Evolutionary conservation across 208 protist species (phyloP).

Genomic region (Porcisia deanei): DNA sequence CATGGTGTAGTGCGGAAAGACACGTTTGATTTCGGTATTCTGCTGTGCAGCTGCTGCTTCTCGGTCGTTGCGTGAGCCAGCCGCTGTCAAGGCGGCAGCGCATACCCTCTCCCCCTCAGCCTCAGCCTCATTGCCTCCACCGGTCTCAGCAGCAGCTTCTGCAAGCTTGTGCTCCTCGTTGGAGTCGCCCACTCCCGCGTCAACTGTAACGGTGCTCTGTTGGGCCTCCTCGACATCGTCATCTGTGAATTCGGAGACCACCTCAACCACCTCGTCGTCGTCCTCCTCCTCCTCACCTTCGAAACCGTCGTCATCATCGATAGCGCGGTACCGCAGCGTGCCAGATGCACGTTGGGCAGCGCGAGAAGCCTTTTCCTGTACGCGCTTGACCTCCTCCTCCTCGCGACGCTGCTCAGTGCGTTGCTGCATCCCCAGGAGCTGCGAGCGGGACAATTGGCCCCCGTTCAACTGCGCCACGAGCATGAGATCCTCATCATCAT

Average conservation of each 20-base stretch:
- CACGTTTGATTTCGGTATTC: constrained; percentile 33
- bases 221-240: constrained; percentile 19
- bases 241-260: constrained; percentile 11
- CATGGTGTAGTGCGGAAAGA: constrained; percentile 42
- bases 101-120: background rate
- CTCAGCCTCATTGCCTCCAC: background rate
- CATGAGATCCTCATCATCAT: constrained; percentile 74
- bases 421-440: constrained; percentile 34
- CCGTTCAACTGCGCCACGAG: constrained; percentile 66
- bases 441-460: constrained; percentile 58
- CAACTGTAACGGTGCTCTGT: background rate
- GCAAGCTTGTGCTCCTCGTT: constrained; percentile 1
- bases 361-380: constrained; percentile 15
- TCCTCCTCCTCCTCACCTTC: constrained; percentile 6
- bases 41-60: constrained; percentile 17
- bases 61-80: background rate
- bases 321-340: background rate
- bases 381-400: constrained; percentile 13
- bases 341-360: background rate
- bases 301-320: background rate
- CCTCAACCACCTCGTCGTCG: constrained; percentile 3
- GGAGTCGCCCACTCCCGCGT: background rate
- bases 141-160: background rate
- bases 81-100: constrained; percentile 4
- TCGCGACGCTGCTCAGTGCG: constrained; percentile 2